A percentile compares a stretch with the other conserved stretches of the same genome.
Conservation (phyloP, 345 rosid genomes). For the Firmiana major region DNA sequence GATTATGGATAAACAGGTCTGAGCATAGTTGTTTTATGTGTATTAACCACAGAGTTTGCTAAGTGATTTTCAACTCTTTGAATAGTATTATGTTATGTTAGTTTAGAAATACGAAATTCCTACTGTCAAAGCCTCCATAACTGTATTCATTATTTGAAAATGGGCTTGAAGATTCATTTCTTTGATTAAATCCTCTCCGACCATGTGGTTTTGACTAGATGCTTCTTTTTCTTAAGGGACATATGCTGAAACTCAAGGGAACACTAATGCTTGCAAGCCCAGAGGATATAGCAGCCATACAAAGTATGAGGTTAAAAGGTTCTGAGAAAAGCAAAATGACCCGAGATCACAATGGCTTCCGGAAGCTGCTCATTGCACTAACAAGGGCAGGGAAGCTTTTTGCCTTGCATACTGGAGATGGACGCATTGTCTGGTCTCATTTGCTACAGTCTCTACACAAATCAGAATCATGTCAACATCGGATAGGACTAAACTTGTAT, state of each 20-base stretch:
- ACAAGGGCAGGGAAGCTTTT: constrained; percentile 81
- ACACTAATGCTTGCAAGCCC: constrained; percentile 93
- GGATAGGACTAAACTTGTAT: constrained; percentile 58
- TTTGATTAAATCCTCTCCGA: constrained; percentile 1
- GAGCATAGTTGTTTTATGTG: neutral
- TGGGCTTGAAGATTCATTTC: constrained; percentile 5
- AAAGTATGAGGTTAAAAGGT: constrained; percentile 75
- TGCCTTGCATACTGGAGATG: constrained; percentile 97
- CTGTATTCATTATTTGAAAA: neutral
- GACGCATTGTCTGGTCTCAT: constrained; percentile 84
- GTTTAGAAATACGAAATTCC: neutral
- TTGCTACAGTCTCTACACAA: constrained; percentile 57
- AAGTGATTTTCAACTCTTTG: neutral
- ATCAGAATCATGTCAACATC: constrained; percentile 57
- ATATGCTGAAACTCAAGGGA: constrained; percentile 85
- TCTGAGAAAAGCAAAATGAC: constrained; percentile 95
- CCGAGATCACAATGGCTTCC: constrained; percentile 96
- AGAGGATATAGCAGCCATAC: constrained; percentile 84
- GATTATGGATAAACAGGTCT: neutral
- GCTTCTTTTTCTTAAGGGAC: constrained; percentile 58
- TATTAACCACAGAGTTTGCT: neutral
- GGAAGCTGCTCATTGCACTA: constrained; percentile 83
- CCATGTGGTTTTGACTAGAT: constrained; percentile 24
- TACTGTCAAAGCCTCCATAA: neutral
- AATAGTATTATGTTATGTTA: neutral